These are phyloP conservation scores for Neurospora sublineolata DNA, from an alignment of 495 filamentous ascomycete species.

Conservation along the genomic window DNA sequence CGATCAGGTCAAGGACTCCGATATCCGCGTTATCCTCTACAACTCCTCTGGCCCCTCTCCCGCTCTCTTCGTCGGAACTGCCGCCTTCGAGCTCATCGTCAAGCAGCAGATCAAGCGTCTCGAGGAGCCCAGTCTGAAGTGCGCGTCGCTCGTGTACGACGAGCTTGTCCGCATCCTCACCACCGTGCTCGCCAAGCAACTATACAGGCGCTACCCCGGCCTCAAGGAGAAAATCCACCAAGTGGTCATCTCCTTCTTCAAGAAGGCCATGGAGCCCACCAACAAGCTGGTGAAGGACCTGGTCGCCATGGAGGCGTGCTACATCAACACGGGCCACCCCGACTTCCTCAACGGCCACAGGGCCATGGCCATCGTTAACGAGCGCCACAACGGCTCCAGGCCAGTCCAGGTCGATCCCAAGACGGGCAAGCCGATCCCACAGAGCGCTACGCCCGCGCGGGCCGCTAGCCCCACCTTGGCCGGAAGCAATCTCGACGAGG, in stretches of 20 bases:
- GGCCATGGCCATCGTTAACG: slow-evolving; percentile 97
- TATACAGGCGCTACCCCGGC: slow-evolving; percentile 83
- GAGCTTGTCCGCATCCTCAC: slow-evolving; percentile 92
- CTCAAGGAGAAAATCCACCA: slow-evolving; percentile 95
- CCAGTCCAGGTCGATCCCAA: slow-evolving; percentile 98
- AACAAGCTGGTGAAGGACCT: slow-evolving; percentile 94
- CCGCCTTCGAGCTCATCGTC: slow-evolving; percentile 94
- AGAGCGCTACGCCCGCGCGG: slow-evolving; percentile 48
- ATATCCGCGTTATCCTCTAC: slow-evolving; percentile 92
- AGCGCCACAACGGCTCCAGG: slow-evolving; percentile 65
- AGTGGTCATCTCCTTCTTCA: slow-evolving; percentile 94
- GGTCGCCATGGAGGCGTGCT: slow-evolving; percentile 89
- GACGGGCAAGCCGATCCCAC: slow-evolving; percentile 86
- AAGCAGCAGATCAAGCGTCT: slow-evolving; percentile 97
- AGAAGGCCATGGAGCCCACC: slow-evolving; percentile 92
- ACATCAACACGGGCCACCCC: slow-evolving; percentile 97
- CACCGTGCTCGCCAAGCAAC: slow-evolving; percentile 75
- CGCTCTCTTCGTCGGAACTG: slow-evolving; percentile 93
- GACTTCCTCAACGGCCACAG: slow-evolving; percentile 95
- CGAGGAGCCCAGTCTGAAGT: slow-evolving; percentile 94
- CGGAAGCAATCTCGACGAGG: slow-evolving; percentile 36
- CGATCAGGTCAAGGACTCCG: slow-evolving; percentile 92
- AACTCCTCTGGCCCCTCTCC: slow-evolving; percentile 98
- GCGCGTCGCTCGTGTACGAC: slow-evolving; percentile 93
- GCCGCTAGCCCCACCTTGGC: slow-evolving; percentile 54